Base-by-base conservation (phyloP, 2,329 filamentous ascomycete genomes). In the Nemania sp. region DNA sequence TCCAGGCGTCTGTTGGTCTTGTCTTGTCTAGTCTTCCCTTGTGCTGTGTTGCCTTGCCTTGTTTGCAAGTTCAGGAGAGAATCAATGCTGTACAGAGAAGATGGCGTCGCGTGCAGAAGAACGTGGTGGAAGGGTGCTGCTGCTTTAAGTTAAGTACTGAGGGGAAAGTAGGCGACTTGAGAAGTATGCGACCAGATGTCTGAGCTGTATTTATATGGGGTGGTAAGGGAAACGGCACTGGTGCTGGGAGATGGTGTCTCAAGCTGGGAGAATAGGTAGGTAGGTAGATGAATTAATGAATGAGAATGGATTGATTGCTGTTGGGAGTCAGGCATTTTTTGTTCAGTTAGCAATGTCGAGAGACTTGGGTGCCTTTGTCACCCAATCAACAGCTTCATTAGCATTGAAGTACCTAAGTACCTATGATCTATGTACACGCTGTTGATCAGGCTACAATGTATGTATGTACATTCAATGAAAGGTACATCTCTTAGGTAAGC, bases 301-400 rank as follows among this genome's bases (percentile, higher is more conserved):
- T n/a, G n/a, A n/a, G n/a, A n/a, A 39, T 47, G 42, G 32, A 47
- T 18, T 20, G 18, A 32, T 20, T 5, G 46, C 34, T 34, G 37
- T 37, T 50, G 18, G 18, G 17, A 45, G 25, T 55, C 43, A 13
- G 46, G 43, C 35, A 18, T 25, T 54, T 25, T 54, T 57, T 61
- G 58, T 60, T 56, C 52, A 35, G 53, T n/a, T 48, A 52, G 39
- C 53, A 52, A 39, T 48, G 45, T 39, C 21, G 32, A 34, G n/a
- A 40, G 50, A 59, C 25, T 29, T 29, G 21, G 35, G 20, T 42
- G n/a, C 15, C 15, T 18, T 49, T 13, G 45, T 61, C 59, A 39
- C 45, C 59, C 59, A 61, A 54, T 54, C 59, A 61, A 50, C 54
- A 21, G 3, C 4, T 3, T 4, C 7, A 3, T 10, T 37, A 12